phyloP scores from a whole-genome alignment of 371 early-diverging fungal genomes.

The Mucor sp. region DNA sequence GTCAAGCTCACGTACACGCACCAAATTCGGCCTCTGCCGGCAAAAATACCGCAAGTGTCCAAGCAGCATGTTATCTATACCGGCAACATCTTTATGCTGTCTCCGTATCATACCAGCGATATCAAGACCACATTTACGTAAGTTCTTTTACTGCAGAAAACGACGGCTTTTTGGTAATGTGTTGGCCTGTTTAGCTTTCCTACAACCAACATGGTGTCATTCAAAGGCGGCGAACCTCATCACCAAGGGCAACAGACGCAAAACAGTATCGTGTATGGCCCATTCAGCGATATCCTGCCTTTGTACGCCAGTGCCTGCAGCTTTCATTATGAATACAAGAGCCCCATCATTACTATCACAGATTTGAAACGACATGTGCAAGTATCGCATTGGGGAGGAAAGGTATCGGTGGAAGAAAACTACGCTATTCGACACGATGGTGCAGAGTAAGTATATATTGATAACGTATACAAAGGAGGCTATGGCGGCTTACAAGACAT shows the following conservation, averaged over 20 bases:
- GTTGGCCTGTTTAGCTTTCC: conserved; percentile 32
- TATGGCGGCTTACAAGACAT: background rate
- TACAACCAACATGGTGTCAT: conserved; percentile 35
- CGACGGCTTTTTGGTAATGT: background rate
- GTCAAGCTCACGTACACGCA: conserved; percentile 61
- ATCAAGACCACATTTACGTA: conserved; percentile 81
- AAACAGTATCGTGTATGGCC: conserved; percentile 77
- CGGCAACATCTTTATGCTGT: conserved; percentile 60
- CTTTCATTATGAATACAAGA: conserved; percentile 64
- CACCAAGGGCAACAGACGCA: conserved; percentile 30
- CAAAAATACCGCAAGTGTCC: conserved; percentile 67
- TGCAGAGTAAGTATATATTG: conserved; percentile 70
- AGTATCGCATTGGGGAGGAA: conserved; percentile 84
- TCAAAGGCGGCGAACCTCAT: conserved; percentile 26
- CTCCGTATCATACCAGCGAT: conserved; percentile 69
- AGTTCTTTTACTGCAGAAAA: conserved; percentile 7
- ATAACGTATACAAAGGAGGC: no score
- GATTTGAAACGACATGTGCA: conserved; percentile 69
- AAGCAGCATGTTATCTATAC: conserved; percentile 65
- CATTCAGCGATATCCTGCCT: conserved; percentile 52
- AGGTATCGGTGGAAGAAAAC: conserved; percentile 82
- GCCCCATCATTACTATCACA: conserved; percentile 67
- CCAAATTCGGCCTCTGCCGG: conserved; percentile 64
- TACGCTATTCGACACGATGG: conserved; percentile 78
- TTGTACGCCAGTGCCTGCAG: conserved; percentile 43